Evolutionary conservation across 1,284 basidiomycete genomes (phyloP).

Genomic region (Ceratobasidium sp.): DNA sequence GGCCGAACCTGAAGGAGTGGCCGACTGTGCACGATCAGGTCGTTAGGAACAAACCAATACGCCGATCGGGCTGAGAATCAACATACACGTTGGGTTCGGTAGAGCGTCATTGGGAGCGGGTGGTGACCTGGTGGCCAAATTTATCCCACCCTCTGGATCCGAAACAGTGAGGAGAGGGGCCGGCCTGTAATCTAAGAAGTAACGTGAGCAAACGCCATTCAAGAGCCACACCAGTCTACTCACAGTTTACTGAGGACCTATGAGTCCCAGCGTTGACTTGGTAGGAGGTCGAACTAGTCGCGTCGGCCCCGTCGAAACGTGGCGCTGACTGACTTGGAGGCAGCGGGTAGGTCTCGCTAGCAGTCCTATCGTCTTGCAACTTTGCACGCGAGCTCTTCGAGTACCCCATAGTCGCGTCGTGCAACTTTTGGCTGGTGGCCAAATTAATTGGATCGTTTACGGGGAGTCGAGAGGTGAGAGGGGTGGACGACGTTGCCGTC

Average conservation of each 20-base stretch:
- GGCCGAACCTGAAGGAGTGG: neutral
- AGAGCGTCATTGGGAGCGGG: neutral
- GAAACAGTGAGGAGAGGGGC: neutral
- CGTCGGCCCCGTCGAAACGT: neutral
- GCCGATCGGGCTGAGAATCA: neutral
- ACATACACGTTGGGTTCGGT: neutral
- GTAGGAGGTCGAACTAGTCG: neutral
- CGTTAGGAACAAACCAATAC: neutral
- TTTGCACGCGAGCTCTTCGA: neutral
- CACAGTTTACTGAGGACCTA: neutral
- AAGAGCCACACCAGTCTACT: neutral
- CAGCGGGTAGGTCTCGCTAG: neutral
- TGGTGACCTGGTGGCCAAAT: slow-evolving; percentile 34
- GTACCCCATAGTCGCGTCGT: neutral
- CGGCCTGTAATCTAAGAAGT: neutral
- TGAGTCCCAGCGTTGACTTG: neutral
- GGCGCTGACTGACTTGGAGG: neutral
- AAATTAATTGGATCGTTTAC: slow-evolving; percentile 13
- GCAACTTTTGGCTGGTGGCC: slow-evolving; percentile 6
- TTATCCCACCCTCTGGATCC: neutral
- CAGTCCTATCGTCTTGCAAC: neutral
- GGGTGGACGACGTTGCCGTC: neutral
- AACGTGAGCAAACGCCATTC: neutral
- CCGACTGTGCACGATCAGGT: neutral
- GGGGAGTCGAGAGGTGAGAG: neutral